phyloP scores from a whole-genome alignment of 495 filamentous ascomycete genomes.

The Hypoxylon rickii region DNA sequence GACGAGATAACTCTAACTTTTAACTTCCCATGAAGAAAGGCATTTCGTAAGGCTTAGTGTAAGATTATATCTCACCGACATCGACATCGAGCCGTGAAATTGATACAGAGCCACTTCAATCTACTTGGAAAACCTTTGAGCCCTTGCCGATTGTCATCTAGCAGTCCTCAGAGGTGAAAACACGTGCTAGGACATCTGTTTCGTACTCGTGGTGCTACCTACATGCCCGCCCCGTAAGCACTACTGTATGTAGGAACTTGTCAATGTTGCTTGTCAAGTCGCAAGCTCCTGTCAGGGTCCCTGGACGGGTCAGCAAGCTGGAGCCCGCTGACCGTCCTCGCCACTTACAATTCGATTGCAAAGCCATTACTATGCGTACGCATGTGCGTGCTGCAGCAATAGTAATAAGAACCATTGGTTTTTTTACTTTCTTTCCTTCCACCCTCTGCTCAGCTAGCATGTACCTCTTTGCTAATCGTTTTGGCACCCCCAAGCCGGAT shows the following conservation, averaged over 20 bases:
- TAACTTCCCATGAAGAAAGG: background rate
- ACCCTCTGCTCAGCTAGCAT: background rate
- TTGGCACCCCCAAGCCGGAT: too few species aligned
- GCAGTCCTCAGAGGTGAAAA: too few species aligned
- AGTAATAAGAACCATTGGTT: slow-evolving; percentile 7
- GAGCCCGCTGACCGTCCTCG: slow-evolving; percentile 31
- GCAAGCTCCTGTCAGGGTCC: slow-evolving; percentile 24
- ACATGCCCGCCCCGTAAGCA: slow-evolving; percentile 28
- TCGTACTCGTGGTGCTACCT: slow-evolving; percentile 18
- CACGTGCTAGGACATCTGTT: slow-evolving; percentile 27
- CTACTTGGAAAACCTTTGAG: too few species aligned
- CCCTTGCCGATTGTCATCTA: too few species aligned
- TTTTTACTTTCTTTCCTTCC: background rate
- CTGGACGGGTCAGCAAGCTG: slow-evolving; percentile 25
- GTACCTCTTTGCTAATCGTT: too few species aligned
- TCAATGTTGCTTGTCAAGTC: slow-evolving; percentile 13
- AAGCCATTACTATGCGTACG: slow-evolving; percentile 18
- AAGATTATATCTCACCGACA: slow-evolving; percentile 9
- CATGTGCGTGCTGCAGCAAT: slow-evolving; percentile 20
- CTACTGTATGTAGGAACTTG: slow-evolving; percentile 22
- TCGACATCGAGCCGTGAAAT: too few species aligned
- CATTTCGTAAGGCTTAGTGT: slow-evolving; percentile 16
- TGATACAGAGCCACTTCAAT: too few species aligned
- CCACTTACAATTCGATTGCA: slow-evolving; percentile 15
- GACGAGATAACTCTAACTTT: background rate